A percentile compares a stretch with the other conserved stretches of the same genome.
Evolutionary conservation across 495 filamentous ascomycete species (phyloP).

Genomic region (Halenospora varia): DNA sequence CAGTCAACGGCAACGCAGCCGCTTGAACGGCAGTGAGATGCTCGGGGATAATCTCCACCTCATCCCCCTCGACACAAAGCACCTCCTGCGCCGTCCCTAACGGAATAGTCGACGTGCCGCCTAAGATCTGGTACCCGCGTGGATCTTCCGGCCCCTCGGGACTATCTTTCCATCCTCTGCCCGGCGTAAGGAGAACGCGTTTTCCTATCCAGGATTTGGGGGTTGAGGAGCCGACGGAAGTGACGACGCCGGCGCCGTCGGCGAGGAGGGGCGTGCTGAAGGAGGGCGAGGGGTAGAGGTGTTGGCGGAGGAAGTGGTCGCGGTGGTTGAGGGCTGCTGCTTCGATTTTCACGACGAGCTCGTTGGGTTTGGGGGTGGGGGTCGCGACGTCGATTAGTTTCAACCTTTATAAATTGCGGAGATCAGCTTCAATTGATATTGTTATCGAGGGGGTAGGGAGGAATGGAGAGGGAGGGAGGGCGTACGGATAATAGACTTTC

Average conservation of each 20-base stretch:
- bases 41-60: slow-evolving; percentile 69
- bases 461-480: slow-evolving; percentile 8
- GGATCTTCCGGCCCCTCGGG: slow-evolving; percentile 69
- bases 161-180: slow-evolving; percentile 66
- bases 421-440: not conserved
- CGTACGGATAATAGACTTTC: slow-evolving; percentile 76
- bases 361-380: slow-evolving; percentile 54
- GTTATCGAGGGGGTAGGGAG: slow-evolving; percentile 15
- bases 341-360: slow-evolving; percentile 65
- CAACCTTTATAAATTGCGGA: slow-evolving; percentile 43
- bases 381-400: slow-evolving; percentile 53
- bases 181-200: slow-evolving; percentile 70
- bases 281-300: slow-evolving; percentile 79
- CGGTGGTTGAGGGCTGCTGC: slow-evolving; percentile 87
- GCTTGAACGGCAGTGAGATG: slow-evolving; percentile 70
- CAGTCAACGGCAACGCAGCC: slow-evolving; percentile 76
- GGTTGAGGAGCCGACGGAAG: slow-evolving; percentile 52
- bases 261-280: slow-evolving; percentile 73
- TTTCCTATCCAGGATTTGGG: slow-evolving; percentile 46
- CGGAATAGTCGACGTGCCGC: slow-evolving; percentile 58
- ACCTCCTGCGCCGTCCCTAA: slow-evolving; percentile 70
- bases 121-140: slow-evolving; percentile 62
- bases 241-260: slow-evolving; percentile 75
- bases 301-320: slow-evolving; percentile 87
- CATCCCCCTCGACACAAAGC: slow-evolving; percentile 59